Evolutionary conservation across 306 rosid species (phyloP), one percentile per base, ranked within the genome.

Genomic region (Pterocarpus santalinus): DNA sequence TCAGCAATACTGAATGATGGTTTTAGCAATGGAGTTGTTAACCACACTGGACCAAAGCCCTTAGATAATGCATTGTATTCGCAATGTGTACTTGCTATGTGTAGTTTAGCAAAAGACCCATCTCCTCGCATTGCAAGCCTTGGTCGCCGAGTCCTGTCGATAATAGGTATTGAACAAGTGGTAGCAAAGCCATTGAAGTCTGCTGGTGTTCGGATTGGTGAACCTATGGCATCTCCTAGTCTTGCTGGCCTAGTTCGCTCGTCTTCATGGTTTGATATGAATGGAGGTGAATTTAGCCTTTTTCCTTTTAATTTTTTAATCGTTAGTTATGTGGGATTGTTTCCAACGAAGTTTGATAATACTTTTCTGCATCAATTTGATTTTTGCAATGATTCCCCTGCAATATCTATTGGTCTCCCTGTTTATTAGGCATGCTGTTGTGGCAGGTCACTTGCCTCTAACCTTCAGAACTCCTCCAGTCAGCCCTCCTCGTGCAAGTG

Each of bases 381-480:
- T 33, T 69, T 38, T 14, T 68, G 32, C 67, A 75, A 61, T 64
- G 33, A 68, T 63, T 32, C 52, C 22, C 22, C 72, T 68, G 63
- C 76, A 17, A 46, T 55, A 5, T 60, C 12, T 62, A 43, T 79
- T 56, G 61, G 57, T 34, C 56, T 73, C 17, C 69, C 60, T 78
- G 68, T 61, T 81, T 41, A 74, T 32, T 43, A 34, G 65, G 66
- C 28, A 12, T 41, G 55, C 71, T 87, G 63, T 83, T 78, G 74
- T 82, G 64, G 79, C 89, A 96, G 98, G 98, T 82, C 98, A 88
- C 72, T 81, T 90, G 85, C 92, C 99, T 51, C 86, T 92, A 57
- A 87, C 95, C 70, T 95, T 96, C 81, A 97, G 97, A 87, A 96
- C 99, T 70, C 99, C 99, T 78, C 99, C 98, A 62, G 99, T 96